Base-by-base conservation (phyloP, 2,329 filamentous ascomycete genomes). In the Geosmithia flava region DNA sequence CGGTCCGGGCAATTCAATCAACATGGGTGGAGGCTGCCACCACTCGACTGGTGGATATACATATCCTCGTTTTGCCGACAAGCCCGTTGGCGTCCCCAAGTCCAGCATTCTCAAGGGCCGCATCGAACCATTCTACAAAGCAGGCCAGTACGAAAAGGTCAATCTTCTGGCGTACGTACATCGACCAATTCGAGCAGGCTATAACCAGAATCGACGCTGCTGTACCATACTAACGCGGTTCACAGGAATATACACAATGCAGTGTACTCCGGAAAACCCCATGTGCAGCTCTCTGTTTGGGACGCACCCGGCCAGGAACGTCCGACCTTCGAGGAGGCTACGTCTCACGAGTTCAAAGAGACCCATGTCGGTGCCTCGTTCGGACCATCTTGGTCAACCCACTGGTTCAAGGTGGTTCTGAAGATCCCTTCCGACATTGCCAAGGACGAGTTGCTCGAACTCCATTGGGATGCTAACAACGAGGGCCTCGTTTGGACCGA, bases 401-500 rank as follows among this genome's bases (percentile, higher is more conserved):
- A 97, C 65, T 98, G 93, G 93, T 95, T 98, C 76, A 87, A 82
- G 57, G 78, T 96, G 49, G 71, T 83, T 49, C 69, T 98, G 52
- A 87, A 78, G 4, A 76, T 97, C 15, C 91, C 93, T 7, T 61
- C 78, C 48, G 70, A 87, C 13, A 76, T 96, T 58, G 69, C 66
- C 23, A 69, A 88, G 53, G 87, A 93, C 58, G 80, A 90, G 55
- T 81, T 85, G 44, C 74, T 98, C n/a, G 90, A 97, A 66, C 81
- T 97, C 50, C 89, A 95, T 58, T 98, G 93, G 91, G 91, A 98
- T 67, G 84, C 85, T 39, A 85, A 87, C 68, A 95, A 89, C 56
- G 93, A 98, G 68, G 93, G 87, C n/a, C 70, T 97, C 65, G 80
- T 98, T 43, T 98, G 90, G 88, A 86, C 84, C 0, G 81, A 91